Evolutionary conservation across 139 green algal species (phyloP).

Genomic region (Chlamydomonas sp.): DNA sequence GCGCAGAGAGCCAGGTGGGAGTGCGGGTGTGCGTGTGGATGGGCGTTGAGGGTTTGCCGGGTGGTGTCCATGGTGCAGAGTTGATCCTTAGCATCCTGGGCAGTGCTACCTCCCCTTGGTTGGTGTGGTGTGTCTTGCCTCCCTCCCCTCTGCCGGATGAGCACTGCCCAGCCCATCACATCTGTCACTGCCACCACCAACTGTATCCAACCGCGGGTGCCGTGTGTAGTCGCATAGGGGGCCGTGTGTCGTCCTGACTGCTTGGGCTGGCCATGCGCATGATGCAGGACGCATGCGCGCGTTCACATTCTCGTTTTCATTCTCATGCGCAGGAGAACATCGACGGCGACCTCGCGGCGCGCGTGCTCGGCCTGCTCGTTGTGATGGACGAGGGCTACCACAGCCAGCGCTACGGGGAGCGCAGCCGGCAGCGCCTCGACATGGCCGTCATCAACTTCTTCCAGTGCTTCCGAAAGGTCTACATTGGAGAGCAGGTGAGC

Average conservation of each 20-base stretch:
- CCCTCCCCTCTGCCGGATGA: too few relatives aligned
- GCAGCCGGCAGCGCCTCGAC: slow-evolving; percentile 82
- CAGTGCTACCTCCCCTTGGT: too few relatives aligned
- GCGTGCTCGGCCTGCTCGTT: slow-evolving; percentile 77
- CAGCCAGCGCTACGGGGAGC: slow-evolving; percentile 47
- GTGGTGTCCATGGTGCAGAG: too few relatives aligned
- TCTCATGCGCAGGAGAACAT: slow-evolving; percentile 63
- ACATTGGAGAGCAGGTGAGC: slow-evolving; percentile 89
- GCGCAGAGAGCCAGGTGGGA: slow-evolving; percentile 60
- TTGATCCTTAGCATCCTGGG: too few relatives aligned
- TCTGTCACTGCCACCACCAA: too few relatives aligned
- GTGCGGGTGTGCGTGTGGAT: background rate
- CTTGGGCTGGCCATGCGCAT: too few relatives aligned
- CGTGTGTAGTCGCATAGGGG: too few relatives aligned
- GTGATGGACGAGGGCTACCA: slow-evolving; percentile 67
- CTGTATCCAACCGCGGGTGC: too few relatives aligned
- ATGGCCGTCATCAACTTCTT: slow-evolving; percentile 87
- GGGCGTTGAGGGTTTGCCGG: too few relatives aligned
- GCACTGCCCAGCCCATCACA: background rate
- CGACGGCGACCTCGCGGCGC: slow-evolving; percentile 84
- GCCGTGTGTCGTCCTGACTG: too few relatives aligned
- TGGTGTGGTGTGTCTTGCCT: too few relatives aligned
- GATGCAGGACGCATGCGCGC: too few relatives aligned
- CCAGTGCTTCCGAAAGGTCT: slow-evolving; percentile 93
- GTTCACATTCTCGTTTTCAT: background rate